phyloP scores from a whole-genome alignment of 495 filamentous ascomycete genomes.

The Hypoxylon intermedium region DNA sequence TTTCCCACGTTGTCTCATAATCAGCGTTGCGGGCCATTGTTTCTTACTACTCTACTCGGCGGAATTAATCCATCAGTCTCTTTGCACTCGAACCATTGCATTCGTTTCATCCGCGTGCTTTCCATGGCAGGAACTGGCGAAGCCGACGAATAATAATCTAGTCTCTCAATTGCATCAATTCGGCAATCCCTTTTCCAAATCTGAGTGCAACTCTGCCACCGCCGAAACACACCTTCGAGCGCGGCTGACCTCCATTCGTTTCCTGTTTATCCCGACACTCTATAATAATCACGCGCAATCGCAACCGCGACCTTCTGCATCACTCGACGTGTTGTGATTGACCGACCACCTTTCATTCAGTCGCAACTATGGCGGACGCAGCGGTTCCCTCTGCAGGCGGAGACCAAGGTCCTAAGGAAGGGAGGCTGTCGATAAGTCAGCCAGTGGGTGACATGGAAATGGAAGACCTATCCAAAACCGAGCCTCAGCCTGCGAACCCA shows the following conservation, averaged over 20 bases:
- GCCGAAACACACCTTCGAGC: conserved; percentile 12
- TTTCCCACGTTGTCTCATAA: conserved; percentile 20
- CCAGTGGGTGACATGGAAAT: conserved; percentile 40
- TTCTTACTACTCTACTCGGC: conserved; percentile 7
- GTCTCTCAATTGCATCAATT: conserved; percentile 27
- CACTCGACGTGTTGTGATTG: conserved; percentile 13
- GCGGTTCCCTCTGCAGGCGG: conserved; percentile 32
- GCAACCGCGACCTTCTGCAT: conserved; percentile 7
- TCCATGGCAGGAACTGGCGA: conserved; percentile 25
- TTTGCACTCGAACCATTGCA: conserved; percentile 6
- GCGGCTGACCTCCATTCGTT: conserved; percentile 31
- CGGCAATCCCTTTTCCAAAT: conserved; percentile 19
- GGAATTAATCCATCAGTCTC: conserved; percentile 16
- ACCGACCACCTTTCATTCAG: conserved; percentile 12
- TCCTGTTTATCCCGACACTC: conserved; percentile 9
- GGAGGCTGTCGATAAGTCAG: conserved; percentile 30
- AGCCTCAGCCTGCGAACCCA: conserved; percentile 34
- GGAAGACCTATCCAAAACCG: conserved; percentile 39
- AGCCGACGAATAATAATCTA: conserved; percentile 30
- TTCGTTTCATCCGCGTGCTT: conserved; percentile 32
- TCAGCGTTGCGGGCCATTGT: conserved; percentile 16
- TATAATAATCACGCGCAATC: conserved; percentile 26
- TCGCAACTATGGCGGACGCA: conserved; percentile 38
- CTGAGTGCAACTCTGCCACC: conserved; percentile 10
- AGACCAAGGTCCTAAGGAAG: conserved; percentile 38